Percentiles rank a stretch among this genome's conserved stretches.
Conservation (phyloP, 805 yeast species). For the Nakazawaea ambrosiae region DNA sequence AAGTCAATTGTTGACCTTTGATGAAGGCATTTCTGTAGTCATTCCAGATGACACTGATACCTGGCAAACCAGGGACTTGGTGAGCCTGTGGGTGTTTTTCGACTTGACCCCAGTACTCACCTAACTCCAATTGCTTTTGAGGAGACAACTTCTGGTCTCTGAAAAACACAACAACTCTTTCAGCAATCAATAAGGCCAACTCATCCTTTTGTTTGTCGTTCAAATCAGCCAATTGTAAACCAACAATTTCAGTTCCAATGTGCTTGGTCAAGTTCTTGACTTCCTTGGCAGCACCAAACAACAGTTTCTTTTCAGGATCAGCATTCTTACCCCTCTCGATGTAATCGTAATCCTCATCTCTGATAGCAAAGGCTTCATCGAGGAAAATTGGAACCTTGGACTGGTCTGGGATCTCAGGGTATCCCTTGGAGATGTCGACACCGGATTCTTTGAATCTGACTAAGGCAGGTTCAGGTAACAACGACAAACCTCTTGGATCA, state of each 20-base stretch:
- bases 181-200: slow-evolving; percentile 35
- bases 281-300: slow-evolving; percentile 32
- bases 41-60: slow-evolving; percentile 35
- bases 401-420: slow-evolving; percentile 28
- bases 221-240: slow-evolving; percentile 36
- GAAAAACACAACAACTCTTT: slow-evolving; percentile 41
- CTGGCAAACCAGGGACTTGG: slow-evolving; percentile 29
- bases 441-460: slow-evolving; percentile 28
- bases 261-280: slow-evolving; percentile 36
- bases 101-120: slow-evolving; percentile 38
- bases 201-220: slow-evolving; percentile 34
- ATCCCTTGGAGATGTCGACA: slow-evolving; percentile 30
- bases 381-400: slow-evolving; percentile 28
- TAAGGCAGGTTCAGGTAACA: slow-evolving; percentile 18
- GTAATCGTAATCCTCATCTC: slow-evolving; percentile 27
- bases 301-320: slow-evolving; percentile 34
- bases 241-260: slow-evolving; percentile 45
- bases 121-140: slow-evolving; percentile 34
- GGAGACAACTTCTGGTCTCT: slow-evolving; percentile 39
- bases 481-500: background rate
- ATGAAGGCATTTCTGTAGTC: slow-evolving; percentile 19
- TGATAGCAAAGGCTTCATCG: slow-evolving; percentile 32
- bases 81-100: slow-evolving; percentile 32
- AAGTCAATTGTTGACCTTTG: slow-evolving; percentile 17
- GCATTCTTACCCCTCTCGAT: slow-evolving; percentile 29